Conservation (phyloP, 2,329 filamentous ascomycete genomes). For the Aspergillus sclerotialis region DNA sequence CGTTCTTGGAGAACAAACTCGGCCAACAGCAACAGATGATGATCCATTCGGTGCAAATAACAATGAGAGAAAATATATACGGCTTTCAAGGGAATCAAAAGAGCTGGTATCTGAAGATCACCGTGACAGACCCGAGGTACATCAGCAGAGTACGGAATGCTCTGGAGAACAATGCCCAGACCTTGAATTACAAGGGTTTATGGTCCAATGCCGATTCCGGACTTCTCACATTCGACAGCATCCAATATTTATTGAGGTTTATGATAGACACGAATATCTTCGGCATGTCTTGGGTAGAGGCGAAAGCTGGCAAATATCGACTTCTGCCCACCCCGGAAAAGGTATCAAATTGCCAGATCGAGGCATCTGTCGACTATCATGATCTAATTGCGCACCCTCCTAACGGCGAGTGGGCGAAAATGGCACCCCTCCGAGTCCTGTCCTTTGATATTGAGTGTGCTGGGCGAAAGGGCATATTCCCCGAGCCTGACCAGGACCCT, state of each 20-base stretch:
- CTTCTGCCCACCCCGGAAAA: slow-evolving; percentile 59
- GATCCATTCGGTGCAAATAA: slow-evolving; percentile 74
- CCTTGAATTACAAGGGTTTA: slow-evolving; percentile 82
- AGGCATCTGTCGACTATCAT: slow-evolving; percentile 74
- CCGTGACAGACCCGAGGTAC: slow-evolving; percentile 79
- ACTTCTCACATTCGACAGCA: slow-evolving; percentile 88
- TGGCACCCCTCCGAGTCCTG: slow-evolving; percentile 84
- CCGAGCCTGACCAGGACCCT: slow-evolving; percentile 82
- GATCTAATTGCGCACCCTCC: slow-evolving; percentile 82
- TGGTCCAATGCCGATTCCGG: slow-evolving; percentile 68
- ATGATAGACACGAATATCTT: slow-evolving; percentile 95
- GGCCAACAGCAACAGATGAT: slow-evolving; percentile 64
- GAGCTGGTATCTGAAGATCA: slow-evolving; percentile 88
- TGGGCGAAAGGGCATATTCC: slow-evolving; percentile 94
- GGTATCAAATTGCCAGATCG: slow-evolving; percentile 94
- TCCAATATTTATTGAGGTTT: slow-evolving; percentile 90
- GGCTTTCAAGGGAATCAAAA: slow-evolving; percentile 91
- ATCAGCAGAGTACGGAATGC: slow-evolving; percentile 68
- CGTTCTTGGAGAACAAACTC: slow-evolving; percentile 71
- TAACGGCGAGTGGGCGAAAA: slow-evolving; percentile 94
- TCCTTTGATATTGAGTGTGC: slow-evolving; percentile 99
- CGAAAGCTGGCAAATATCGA: slow-evolving; percentile 64
- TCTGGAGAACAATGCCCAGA: slow-evolving; percentile 59
- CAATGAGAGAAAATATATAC: slow-evolving; percentile 83
- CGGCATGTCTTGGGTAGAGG: slow-evolving; percentile 97